Conservation (phyloP, 164 flowering plant species). For the Macadamia integrifolia region DNA sequence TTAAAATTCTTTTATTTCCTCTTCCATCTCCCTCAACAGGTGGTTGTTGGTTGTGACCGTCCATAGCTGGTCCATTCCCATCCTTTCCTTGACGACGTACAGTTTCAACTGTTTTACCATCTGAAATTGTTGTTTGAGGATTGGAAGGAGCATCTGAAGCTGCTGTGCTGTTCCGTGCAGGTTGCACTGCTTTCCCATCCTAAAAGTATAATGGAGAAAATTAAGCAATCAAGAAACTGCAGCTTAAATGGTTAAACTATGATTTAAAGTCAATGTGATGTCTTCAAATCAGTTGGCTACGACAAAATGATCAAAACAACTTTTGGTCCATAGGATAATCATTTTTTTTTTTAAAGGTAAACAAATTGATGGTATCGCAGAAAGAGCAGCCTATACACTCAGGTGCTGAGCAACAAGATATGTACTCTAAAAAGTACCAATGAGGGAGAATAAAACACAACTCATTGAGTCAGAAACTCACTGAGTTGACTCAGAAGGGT, state of each 20-base stretch:
- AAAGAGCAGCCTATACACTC: no score
- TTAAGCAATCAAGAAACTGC: no score
- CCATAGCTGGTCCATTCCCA: constrained; percentile 20
- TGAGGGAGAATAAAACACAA: no score
- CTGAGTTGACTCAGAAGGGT: no score
- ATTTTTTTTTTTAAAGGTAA: no score
- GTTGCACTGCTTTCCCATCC: constrained; percentile 32
- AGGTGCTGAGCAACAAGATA: no score
- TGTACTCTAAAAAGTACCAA: no score
- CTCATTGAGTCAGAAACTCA: no score
- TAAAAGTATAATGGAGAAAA: constrained; percentile 14
- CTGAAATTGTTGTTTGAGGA: constrained; percentile 17
- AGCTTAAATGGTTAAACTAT: not conserved
- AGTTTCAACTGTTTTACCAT: constrained; percentile 18
- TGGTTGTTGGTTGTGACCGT: constrained; percentile 37
- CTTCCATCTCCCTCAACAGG: constrained; percentile 53
- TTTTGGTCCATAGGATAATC: not conserved
- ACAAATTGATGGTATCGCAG: no score
- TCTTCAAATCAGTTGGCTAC: not conserved
- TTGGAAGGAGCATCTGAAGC: constrained; percentile 23
- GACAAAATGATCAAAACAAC: not conserved
- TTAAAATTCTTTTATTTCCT: constrained; percentile 55
- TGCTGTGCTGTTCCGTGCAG: constrained; percentile 19
- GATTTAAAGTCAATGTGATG: not conserved
- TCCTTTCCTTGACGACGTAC: constrained; percentile 25